phyloP scores from a whole-genome alignment of 495 filamentous ascomycete genomes.

The Choiromyces venosus region DNA sequence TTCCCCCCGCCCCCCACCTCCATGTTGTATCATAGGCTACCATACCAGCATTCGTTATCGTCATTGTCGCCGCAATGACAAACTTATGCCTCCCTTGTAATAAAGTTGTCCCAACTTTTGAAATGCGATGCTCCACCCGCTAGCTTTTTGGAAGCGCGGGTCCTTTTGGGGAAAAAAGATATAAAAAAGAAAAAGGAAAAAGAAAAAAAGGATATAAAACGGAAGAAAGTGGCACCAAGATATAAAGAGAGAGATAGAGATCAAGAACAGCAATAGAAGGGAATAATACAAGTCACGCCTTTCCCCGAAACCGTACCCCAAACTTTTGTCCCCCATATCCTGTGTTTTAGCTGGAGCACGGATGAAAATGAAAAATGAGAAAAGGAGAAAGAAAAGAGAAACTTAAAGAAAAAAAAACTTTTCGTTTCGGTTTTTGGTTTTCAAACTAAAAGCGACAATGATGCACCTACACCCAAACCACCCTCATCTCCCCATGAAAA shows the following conservation, averaged over 20 bases:
- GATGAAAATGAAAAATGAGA: slow-evolving; percentile 11
- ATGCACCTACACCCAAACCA: neutral
- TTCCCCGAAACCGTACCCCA: slow-evolving; percentile 4
- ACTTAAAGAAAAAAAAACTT: slow-evolving; percentile 23
- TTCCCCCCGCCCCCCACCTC: neutral
- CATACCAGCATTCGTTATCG: neutral
- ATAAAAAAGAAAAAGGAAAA: neutral
- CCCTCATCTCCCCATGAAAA: neutral
- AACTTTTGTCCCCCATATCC: slow-evolving; percentile 8
- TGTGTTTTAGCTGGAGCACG: slow-evolving; percentile 8
- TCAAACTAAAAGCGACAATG: neutral
- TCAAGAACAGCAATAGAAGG: slow-evolving; percentile 7
- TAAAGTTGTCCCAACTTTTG: neutral
- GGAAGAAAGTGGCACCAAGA: neutral
- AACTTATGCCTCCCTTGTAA: neutral
- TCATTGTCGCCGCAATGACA: neutral
- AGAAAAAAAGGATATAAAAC: slow-evolving; percentile 1
- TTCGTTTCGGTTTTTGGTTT: slow-evolving; percentile 4
- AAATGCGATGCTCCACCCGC: neutral
- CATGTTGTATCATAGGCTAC: neutral
- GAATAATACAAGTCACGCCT: slow-evolving; percentile 6
- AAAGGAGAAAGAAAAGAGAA: slow-evolving; percentile 20
- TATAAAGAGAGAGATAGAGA: slow-evolving; percentile 9
- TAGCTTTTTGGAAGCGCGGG: neutral
- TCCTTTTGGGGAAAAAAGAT: neutral